Base-by-base conservation (phyloP, 345 rosid species). In the Zanthoxylum bungeanum region DNA sequence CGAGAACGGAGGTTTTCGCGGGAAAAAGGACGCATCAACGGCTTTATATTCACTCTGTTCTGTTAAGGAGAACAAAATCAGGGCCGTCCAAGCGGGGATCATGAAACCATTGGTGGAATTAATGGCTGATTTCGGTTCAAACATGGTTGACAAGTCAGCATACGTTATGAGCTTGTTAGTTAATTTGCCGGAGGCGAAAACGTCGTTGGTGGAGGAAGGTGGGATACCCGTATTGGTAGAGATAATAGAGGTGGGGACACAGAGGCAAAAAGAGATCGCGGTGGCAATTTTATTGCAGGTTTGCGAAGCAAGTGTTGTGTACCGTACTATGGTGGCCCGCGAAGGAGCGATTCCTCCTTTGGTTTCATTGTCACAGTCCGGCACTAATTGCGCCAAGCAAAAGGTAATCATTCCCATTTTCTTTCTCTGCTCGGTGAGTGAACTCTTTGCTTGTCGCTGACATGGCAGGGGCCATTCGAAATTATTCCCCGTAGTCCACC, bases 301-400 rank as follows among this genome's bases (percentile, higher is more conserved):
- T 0, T 92, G 99, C 73, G 96, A 95, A 34, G 93, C 87, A 11
- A 92, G 81, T 70, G 79, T 78, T 39, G 77, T 79, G 50, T 80
- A 85, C 77, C 78, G 98, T 44, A 81, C 91, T 10, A 70, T 88
- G 97, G 96, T 95, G 75, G 85, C 85, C 31, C 89, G 98, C 36
- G 99, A 95, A 83, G 99, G 99, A 64, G 97, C 96, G 27, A 90
- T 95, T 30, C 98, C 99, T 53, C 94, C 98, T n/a, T 77, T 95
- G 58, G 93, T 91, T 39, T 89, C 91, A 58, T 75, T 89, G 64
- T 83, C 98, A 9, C 97, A 92, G 77, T 83, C 89, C 75, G 96
- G 93, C 77, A 86, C 98, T 10, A 86, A 77, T 80, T 91, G 99
- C 83, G 91, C 93, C 47, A 95, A 92, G 77, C 91, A 80, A 78